These are phyloP conservation scores for Helotiales sp. DNA, from an alignment of 2,329 filamentous ascomycete species.

Conservation along the genomic window DNA sequence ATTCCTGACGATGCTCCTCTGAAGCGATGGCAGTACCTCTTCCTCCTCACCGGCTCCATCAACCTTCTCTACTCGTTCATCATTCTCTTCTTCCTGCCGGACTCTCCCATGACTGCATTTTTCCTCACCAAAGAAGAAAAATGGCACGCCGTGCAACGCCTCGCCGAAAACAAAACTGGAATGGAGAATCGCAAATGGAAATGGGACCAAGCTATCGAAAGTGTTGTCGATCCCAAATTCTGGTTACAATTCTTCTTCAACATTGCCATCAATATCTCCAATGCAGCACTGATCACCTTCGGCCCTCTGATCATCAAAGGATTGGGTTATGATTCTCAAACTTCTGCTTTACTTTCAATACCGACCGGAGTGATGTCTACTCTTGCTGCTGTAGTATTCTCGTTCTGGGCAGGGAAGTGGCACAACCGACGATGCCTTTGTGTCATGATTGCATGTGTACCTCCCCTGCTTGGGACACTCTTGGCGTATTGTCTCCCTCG, in stretches of 20 bases:
- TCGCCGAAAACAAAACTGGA: not conserved
- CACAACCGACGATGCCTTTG: constrained; percentile 33
- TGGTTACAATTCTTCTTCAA: not conserved
- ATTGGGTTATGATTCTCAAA: constrained; percentile 32
- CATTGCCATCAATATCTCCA: not conserved
- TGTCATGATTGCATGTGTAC: constrained; percentile 33
- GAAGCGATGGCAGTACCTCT: not conserved
- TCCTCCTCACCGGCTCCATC: not conserved
- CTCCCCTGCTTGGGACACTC: constrained; percentile 35
- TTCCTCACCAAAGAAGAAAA: not conserved
- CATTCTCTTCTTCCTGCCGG: not conserved
- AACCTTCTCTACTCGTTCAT: not conserved
- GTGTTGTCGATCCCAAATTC: not conserved
- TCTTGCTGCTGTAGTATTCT: constrained; percentile 27
- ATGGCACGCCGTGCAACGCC: not conserved
- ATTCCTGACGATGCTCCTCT: not conserved
- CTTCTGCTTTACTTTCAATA: constrained; percentile 50
- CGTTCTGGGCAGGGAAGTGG: constrained; percentile 35
- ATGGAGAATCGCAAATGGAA: not conserved
- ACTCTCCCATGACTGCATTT: not conserved
- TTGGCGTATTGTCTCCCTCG: constrained; percentile 34
- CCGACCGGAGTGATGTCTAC: constrained; percentile 53
- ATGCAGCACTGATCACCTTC: not conserved
- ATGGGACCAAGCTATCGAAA: not conserved
- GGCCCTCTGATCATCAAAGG: not conserved